phyloP scores from a whole-genome alignment of 139 green algal genomes.

The Picochlorum sp. region DNA sequence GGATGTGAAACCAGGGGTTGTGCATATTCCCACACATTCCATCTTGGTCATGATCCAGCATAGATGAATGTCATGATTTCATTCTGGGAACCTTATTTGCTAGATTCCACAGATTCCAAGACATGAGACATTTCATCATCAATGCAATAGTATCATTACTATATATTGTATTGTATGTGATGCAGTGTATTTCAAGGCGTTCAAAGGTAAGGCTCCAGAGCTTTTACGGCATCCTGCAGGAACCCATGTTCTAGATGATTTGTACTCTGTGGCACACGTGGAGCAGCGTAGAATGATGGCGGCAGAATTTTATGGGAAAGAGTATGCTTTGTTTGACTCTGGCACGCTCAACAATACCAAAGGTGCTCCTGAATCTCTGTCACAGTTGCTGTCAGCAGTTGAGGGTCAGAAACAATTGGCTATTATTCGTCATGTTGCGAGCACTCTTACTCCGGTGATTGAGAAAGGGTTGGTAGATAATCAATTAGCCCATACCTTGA shows the following conservation, averaged over 20 bases:
- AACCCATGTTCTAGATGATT: conserved; percentile 67
- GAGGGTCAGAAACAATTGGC: conserved; percentile 38
- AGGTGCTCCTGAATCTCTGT: conserved; percentile 37
- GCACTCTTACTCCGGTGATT: conserved; percentile 59
- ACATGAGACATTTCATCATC: conserved; percentile 9
- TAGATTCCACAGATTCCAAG: conserved; percentile 8
- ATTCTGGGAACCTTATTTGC: background rate
- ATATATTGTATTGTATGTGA: conserved; percentile 4
- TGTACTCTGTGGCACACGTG: conserved; percentile 49
- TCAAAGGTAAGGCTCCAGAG: conserved; percentile 57
- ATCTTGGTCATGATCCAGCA: conserved; percentile 44
- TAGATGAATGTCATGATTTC: conserved; percentile 31
- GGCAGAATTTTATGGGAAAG: conserved; percentile 69
- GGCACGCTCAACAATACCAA: conserved; percentile 20
- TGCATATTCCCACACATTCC: background rate
- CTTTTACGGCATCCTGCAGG: conserved; percentile 77
- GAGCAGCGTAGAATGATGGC: conserved; percentile 55
- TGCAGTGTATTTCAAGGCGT: conserved; percentile 53
- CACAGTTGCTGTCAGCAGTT: conserved; percentile 36
- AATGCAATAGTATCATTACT: too few relatives aligned
- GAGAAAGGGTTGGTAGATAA: conserved; percentile 84
- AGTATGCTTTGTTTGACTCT: conserved; percentile 61
- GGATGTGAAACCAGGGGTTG: conserved; percentile 43
- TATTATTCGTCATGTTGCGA: conserved; percentile 45
- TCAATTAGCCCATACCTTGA: conserved; percentile 66